Evolutionary conservation across 2,329 filamentous ascomycete species (phyloP), one percentile per base, ranked within the genome.

Genomic region (Penicillium thymicola): DNA sequence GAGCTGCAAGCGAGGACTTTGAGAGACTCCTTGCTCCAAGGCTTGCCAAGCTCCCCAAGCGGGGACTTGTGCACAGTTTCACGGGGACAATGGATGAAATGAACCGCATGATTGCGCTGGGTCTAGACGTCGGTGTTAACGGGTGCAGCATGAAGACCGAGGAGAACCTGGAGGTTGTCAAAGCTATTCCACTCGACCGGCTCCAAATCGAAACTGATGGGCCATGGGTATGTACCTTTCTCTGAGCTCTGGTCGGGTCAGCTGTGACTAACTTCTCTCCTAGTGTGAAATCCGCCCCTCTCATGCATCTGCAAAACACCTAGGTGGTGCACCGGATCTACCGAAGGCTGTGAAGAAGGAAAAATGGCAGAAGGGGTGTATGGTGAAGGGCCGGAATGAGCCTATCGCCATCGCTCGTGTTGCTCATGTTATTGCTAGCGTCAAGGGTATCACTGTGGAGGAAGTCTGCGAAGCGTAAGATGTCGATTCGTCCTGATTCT

Each of bases 141-240:
- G 94, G 94, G 5, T 99, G 94, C 75, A 95, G 90, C 67, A 84
- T 99, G 79, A 99, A 97, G 81, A 97, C 91, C 6, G 87, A 83
- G 11, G 91, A 96, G 71, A 99, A 97, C 67, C 84, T 96, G 40
- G 87, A 84, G 14, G 92, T 97, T 3, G 91, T 97, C 11, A 85
- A 82, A 60, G 84, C 88, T 58, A 85, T 97, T 38, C 89, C 87
- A 11, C 78, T 99, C 11, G 86, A 92, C 54, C 79, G 87, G 45
- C 75, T 99, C 52, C 95, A 97, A 82, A 85, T 99, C 46, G 94
- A 99, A 80, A 99, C 94, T 0, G 94, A 99, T 71, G 94, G 94
- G 2, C 94, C 94, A 3, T 99, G 94, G 84, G 77, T 79, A 72
- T 64, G 71, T 54, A 41, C 1, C 37, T 41, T 32, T 10, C 13